phyloP scores from a whole-genome alignment of 2,329 filamentous ascomycete genomes.

The Chaetomiaceae sp. region DNA sequence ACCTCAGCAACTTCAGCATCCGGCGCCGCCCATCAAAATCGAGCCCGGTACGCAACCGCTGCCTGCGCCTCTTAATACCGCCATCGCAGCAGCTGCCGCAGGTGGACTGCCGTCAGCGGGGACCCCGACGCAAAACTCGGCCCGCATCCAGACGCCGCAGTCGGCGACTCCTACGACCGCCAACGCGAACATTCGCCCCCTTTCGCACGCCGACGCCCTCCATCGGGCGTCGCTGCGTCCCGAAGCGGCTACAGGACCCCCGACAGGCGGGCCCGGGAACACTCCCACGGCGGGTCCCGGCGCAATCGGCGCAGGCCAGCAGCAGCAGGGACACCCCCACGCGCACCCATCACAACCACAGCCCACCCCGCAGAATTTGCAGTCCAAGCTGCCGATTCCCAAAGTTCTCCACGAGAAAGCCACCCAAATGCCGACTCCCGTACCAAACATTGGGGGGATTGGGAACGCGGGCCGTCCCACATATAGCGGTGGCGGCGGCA shows the following conservation, averaged over 20 bases:
- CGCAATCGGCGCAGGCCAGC: conserved; percentile 31
- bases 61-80: conserved; percentile 47
- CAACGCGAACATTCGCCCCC: conserved; percentile 39
- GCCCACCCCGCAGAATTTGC: conserved; percentile 38
- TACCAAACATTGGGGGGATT: conserved; percentile 60
- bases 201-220: conserved; percentile 49
- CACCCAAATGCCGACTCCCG: conserved; percentile 66
- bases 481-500: conserved; percentile 70
- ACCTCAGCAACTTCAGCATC: conserved; percentile 28
- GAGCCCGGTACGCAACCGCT: conserved; percentile 33
- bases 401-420: conserved; percentile 69
- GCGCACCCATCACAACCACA: conserved; percentile 43
- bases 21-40: conserved; percentile 34
- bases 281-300: conserved; percentile 29
- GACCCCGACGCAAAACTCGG: conserved; percentile 46
- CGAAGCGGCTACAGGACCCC: conserved; percentile 22
- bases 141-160: conserved; percentile 49
- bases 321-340: conserved; percentile 44
- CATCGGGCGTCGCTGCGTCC: conserved; percentile 41
- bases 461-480: conserved; percentile 68
- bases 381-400: conserved; percentile 72
- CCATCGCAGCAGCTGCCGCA: conserved; percentile 37
- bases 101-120: conserved; percentile 39
- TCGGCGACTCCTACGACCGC: conserved; percentile 36
- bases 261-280: conserved; percentile 14